These are phyloP conservation scores for Solanum piurae DNA, from an alignment of 257 asterid genomes.

Conservation along the genomic window DNA sequence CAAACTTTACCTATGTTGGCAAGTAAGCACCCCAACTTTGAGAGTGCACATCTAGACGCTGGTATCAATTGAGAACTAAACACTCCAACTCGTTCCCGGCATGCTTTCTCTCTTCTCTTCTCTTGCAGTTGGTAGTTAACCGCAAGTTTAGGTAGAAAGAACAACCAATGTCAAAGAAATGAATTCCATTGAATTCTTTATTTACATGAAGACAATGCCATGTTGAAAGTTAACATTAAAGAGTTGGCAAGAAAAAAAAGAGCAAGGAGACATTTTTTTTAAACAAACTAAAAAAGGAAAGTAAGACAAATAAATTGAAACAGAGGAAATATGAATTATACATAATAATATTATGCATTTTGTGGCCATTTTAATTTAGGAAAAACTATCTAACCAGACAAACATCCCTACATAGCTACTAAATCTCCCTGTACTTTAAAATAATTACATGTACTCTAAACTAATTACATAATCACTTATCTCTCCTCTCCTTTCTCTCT, in stretches of 20 bases:
- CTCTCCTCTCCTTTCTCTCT: too few relatives aligned
- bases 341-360: background rate
- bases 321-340: background rate
- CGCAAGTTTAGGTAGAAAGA: background rate
- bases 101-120: background rate
- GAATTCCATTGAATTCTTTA: too few relatives aligned
- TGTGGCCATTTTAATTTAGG: too few relatives aligned
- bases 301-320: background rate
- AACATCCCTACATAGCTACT: too few relatives aligned
- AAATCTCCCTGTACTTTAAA: too few relatives aligned
- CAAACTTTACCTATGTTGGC: background rate
- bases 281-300: too few relatives aligned
- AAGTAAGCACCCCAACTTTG: background rate
- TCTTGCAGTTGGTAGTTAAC: background rate
- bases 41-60: background rate
- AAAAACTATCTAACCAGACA: too few relatives aligned
- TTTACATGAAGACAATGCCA: background rate
- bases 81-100: background rate
- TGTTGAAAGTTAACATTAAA: too few relatives aligned
- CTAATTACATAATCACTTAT: too few relatives aligned
- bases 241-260: background rate
- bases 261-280: background rate
- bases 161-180: background rate
- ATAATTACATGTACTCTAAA: too few relatives aligned
- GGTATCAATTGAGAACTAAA: background rate